Evolutionary conservation across 2,329 filamentous ascomycete species (phyloP), one percentile per base, ranked within the genome.

Genomic region (Teratosphaeria epicoccoides): DNA sequence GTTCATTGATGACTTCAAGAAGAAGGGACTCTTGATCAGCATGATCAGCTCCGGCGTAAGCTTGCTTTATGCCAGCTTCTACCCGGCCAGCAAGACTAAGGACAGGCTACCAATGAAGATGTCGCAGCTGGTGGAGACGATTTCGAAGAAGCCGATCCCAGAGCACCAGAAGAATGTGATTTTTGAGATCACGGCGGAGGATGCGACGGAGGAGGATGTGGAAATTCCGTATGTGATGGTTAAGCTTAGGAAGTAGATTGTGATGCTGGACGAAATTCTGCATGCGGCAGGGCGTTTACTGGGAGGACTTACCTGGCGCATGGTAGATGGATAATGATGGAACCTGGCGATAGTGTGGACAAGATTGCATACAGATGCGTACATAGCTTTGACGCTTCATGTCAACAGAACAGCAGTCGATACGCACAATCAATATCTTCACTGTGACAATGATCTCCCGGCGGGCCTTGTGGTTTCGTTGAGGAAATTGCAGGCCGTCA

Each of bases 31-130:
- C 50, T 82, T 75, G 20, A 84, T 97, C 51, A 87, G 83, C 54
- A 97, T 97, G 91, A 78, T 98, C 64, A 95, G 88, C 76, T 95
- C 89, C n/a, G 93, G 91, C 1, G 91, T 97, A 58, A 96, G 89
- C 70, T 74, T 98, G 64, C 75, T 98, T 45, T 98, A 96, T 64
- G 91, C 93, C 17, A 85, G 83, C 63, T 98, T 98, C 80, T 95
- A 94, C 73, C 83, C 86, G 2, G 78, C 84, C 0, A 85, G 85
- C 50, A 85, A 85, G 78, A 76, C 89, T 52, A 90, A 89, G 78
- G 90, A 96, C 57, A 81, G 90, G 57, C 77, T 88, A 64, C 74
- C 73, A 12, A 77, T 96, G 71, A 76, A 76, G 81, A 80, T 97
- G 71, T 95, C 88, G 72, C 76, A 91, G 66, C 77, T 98, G 47